These are phyloP conservation scores for Daucus carota DNA, from an alignment of 129 eudicot species.

Conservation along the genomic window DH1_v3.0 NC_030385.2:1711501-1712000, in stretches of 20 bases:
- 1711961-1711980: too few species aligned
- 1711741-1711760: constrained; percentile 3
- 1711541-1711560: not conserved
- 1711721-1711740: constrained; percentile 1
- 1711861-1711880: too few species aligned
- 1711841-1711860: too few species aligned
- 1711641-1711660: constrained; percentile 26
- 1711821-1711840: too few species aligned
- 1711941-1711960: too few species aligned
- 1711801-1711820: too few species aligned
- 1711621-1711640: constrained; percentile 68
- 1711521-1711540: not conserved
- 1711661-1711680: not conserved
- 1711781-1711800: too few species aligned
- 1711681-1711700: not conserved
- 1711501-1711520: not conserved
- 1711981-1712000: too few species aligned
- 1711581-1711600: constrained; percentile 79
- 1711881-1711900: too few species aligned
- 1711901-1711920: too few species aligned
- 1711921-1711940: too few species aligned
- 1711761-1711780: constrained; percentile 19
- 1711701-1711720: not conserved
- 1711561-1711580: constrained; percentile 54
- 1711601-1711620: constrained; percentile 81